Evolutionary conservation across 768 basidiomycete species (phyloP), one percentile per base, ranked within the genome.

Genomic region (Pisolithus sp.): DNA sequence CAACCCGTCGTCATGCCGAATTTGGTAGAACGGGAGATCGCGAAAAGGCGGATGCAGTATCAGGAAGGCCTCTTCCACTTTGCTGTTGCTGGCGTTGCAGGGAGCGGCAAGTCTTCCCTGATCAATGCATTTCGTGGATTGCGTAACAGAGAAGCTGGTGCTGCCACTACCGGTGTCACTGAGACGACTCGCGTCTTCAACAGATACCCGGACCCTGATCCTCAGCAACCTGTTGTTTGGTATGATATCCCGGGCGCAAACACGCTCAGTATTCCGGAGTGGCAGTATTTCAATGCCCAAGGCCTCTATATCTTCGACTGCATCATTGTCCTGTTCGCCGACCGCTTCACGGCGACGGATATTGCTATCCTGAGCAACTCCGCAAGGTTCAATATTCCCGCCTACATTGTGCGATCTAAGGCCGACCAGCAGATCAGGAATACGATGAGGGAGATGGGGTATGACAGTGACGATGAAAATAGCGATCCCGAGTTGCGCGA

Each of bases 241-340:
- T 71, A 66, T 12, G 71, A 71, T 31, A 43, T 71, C 13, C 70
- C 71, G 0, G 71, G 69, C 10, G 68, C 69, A 12, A 65, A 66
- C 15, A 72, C 70, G 1, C 15, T 64, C n/a, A 57, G 50, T 17
- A 59, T 65, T n/a, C 56, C 59, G 5, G 66, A 63, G 38, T 69
- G 68, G 68, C 58, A 66, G 20, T 71, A 71, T 49, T 72, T 71
- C 58, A 68, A 68, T 20, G 43, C 59, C 5, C 65, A 70, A 30
- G 67, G 69, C 1, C 64, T 71, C 15, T 71, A 66, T 21, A 60
- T 68, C 38, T 69, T 72, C 31, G 68, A 71, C 48, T 64, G 58
- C 18, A 62, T 69, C 48, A 36, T 71, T 26, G 58, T 71, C 3
- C 48, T 71, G 21, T 60, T 70, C 39, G 62, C 62, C 52, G 62